Percentiles rank a stretch among this genome's conserved stretches.
These are phyloP conservation scores for Pogostemon cablin DNA, from an alignment of 257 asterid species.

Conservation along the genomic window DNA sequence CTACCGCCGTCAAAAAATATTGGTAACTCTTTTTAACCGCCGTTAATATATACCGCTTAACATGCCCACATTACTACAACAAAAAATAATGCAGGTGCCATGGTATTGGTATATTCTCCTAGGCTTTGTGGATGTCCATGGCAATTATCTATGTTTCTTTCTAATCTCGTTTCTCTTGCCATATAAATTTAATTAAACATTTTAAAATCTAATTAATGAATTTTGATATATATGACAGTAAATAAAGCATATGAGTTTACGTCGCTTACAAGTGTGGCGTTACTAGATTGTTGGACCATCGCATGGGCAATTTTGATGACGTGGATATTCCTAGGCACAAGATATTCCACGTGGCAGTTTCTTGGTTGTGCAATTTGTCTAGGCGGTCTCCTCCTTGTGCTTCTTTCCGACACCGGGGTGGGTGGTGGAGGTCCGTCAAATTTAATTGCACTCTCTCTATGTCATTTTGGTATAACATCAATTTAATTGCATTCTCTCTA, in stretches of 20 bases:
- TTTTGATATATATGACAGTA: conserved; percentile 41
- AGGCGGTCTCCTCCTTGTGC: conserved; percentile 63
- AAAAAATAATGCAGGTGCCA: conserved; percentile 55
- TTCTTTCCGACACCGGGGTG: conserved; percentile 63
- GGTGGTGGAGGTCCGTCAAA: conserved; percentile 50
- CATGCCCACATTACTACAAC: too few relatives aligned
- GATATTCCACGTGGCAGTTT: conserved; percentile 60
- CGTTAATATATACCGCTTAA: too few relatives aligned
- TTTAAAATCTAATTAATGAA: too few relatives aligned
- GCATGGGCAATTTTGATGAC: conserved; percentile 76
- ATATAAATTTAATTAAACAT: too few relatives aligned
- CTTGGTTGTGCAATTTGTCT: conserved; percentile 65
- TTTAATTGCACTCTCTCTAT: not conserved
- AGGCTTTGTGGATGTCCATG: conserved; percentile 71
- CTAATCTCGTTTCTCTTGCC: too few relatives aligned
- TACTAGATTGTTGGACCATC: conserved; percentile 75
- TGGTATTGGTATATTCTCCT: conserved; percentile 78
- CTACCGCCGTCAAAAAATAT: conserved; percentile 55
- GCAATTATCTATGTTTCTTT: conserved; percentile 63
- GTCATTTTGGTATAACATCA: too few relatives aligned
- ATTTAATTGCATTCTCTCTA: too few relatives aligned
- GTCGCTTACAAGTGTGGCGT: conserved; percentile 76
- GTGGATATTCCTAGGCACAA: conserved; percentile 62
- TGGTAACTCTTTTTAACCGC: conserved; percentile 40
- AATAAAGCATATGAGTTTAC: conserved; percentile 76